A percentile compares a stretch with the other conserved stretches of the same genome.
Evolutionary conservation across 352 stramenopile species (phyloP).

Genomic region (Globisporangium parvum): DNA sequence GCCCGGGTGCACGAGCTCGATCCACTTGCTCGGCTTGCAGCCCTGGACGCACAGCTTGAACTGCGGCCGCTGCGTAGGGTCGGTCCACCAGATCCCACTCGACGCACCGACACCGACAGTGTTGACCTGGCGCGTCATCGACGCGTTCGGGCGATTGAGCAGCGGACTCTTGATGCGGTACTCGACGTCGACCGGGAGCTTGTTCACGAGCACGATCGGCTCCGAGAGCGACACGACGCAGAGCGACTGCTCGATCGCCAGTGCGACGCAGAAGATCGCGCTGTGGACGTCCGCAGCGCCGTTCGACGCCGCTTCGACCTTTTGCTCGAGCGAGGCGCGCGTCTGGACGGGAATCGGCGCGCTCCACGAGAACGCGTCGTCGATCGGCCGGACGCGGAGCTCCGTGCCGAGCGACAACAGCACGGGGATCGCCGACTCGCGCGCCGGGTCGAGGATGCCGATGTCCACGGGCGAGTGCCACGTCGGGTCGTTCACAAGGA

Average conservation of each 20-base stretch:
- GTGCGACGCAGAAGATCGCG: conserved; percentile 61
- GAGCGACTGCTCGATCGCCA: conserved; percentile 62
- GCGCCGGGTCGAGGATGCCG: conserved; percentile 42
- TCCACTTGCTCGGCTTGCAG: conserved; percentile 58
- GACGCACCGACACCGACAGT: conserved; percentile 50
- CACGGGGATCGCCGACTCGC: conserved; percentile 66
- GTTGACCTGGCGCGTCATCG: conserved; percentile 22
- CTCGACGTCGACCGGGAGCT: conserved; percentile 58
- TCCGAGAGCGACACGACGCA: conserved; percentile 59
- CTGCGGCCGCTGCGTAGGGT: conserved; percentile 50
- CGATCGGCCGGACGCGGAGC: conserved; percentile 53
- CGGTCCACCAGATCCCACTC: conserved; percentile 73
- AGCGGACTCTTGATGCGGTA: conserved; percentile 43
- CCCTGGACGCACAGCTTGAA: conserved; percentile 67
- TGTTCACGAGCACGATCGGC: conserved; percentile 75
- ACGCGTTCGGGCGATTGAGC: conserved; percentile 23
- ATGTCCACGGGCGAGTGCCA: conserved; percentile 73
- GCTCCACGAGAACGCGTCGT: conserved; percentile 56
- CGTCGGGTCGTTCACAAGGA: conserved; percentile 78
- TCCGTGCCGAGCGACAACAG: conserved; percentile 63
- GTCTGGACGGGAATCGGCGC: conserved; percentile 76
- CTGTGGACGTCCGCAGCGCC: conserved; percentile 16
- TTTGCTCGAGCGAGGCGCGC: conserved; percentile 43
- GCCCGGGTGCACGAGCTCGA: conserved; percentile 46
- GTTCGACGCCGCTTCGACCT: conserved; percentile 49